phyloP scores from a whole-genome alignment of 805 yeast genomes.

The Candida adriatica region DNA sequence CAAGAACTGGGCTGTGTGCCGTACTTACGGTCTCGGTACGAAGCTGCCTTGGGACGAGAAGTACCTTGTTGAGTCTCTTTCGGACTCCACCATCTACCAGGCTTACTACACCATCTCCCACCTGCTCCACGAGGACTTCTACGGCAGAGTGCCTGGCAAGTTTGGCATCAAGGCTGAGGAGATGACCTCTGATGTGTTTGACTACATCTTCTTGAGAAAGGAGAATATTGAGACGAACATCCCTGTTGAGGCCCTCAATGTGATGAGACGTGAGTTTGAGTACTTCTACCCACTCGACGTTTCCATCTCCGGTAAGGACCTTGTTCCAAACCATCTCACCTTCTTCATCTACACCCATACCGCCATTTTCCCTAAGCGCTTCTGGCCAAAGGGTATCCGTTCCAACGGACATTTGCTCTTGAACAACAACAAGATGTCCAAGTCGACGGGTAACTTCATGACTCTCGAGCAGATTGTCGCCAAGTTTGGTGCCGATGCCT shows the following conservation, averaged over 20 bases:
- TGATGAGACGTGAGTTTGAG: conserved; percentile 88
- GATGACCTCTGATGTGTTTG: conserved; percentile 90
- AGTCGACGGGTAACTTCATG: conserved; percentile 95
- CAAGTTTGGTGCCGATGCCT: conserved; percentile 96
- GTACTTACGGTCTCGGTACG: conserved; percentile 95
- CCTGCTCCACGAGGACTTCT: conserved; percentile 77
- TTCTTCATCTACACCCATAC: conserved; percentile 91
- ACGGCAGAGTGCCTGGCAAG: conserved; percentile 71
- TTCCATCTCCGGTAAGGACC: conserved; percentile 92
- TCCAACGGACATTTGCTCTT: conserved; percentile 92
- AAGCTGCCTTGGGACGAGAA: conserved; percentile 94
- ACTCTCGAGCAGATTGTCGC: conserved; percentile 77
- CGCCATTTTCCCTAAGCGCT: conserved; percentile 82
- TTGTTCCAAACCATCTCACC: conserved; percentile 94
- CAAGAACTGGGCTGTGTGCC: conserved; percentile 96
- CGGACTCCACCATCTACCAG: conserved; percentile 95
- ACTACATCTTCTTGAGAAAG: conserved; percentile 69
- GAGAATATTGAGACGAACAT: conserved; percentile 43
- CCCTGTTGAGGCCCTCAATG: conserved; percentile 58
- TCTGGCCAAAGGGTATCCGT: conserved; percentile 94
- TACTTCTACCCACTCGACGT: conserved; percentile 94
- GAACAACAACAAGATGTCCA: conserved; percentile 97
- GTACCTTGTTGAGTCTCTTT: conserved; percentile 87
- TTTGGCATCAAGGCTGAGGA: conserved; percentile 72
- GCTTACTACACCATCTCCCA: conserved; percentile 89